Percentiles rank a stretch among this genome's conserved stretches.
phyloP scores from a whole-genome alignment of 2,329 filamentous ascomycete species.

The Diplocarpon mali region DNA sequence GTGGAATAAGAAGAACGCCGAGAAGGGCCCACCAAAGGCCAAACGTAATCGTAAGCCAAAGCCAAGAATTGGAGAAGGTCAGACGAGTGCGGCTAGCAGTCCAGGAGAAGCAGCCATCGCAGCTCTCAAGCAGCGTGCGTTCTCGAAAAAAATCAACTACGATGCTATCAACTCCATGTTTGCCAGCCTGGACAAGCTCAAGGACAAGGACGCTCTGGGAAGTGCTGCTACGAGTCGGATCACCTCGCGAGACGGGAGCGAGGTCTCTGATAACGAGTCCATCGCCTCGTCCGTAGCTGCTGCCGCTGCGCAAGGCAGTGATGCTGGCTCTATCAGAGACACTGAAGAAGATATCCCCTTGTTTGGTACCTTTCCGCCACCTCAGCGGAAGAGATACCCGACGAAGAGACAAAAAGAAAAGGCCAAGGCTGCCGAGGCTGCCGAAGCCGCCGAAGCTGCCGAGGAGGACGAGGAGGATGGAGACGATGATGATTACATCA shows the following conservation, averaged over 20 bases:
- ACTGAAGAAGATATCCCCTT: not conserved
- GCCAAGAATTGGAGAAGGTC: slow-evolving; percentile 52
- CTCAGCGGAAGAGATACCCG: not conserved
- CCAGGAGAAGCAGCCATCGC: slow-evolving; percentile 59
- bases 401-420: not conserved
- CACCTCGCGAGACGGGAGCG: slow-evolving; percentile 26
- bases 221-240: slow-evolving; percentile 36
- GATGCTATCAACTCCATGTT: slow-evolving; percentile 49
- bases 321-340: not conserved
- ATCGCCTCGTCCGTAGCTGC: slow-evolving; percentile 1
- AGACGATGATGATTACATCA: slow-evolving; percentile 11
- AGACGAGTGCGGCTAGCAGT: slow-evolving; percentile 53
- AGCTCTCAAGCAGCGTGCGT: slow-evolving; percentile 55
- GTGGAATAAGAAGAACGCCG: slow-evolving; percentile 58
- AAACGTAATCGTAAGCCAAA: slow-evolving; percentile 44
- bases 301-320: not conserved
- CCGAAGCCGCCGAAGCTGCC: not conserved
- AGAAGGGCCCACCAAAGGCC: slow-evolving; percentile 42
- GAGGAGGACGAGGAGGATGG: slow-evolving; percentile 4
- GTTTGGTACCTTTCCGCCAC: not conserved
- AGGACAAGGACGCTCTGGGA: slow-evolving; percentile 33
- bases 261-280: slow-evolving; percentile 5
- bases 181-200: slow-evolving; percentile 24
- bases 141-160: slow-evolving; percentile 69
- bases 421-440: not conserved